Evolutionary conservation across 2,329 filamentous ascomycete species (phyloP), one percentile per base, ranked within the genome.

Genomic region (Daldinia sp.): DNA sequence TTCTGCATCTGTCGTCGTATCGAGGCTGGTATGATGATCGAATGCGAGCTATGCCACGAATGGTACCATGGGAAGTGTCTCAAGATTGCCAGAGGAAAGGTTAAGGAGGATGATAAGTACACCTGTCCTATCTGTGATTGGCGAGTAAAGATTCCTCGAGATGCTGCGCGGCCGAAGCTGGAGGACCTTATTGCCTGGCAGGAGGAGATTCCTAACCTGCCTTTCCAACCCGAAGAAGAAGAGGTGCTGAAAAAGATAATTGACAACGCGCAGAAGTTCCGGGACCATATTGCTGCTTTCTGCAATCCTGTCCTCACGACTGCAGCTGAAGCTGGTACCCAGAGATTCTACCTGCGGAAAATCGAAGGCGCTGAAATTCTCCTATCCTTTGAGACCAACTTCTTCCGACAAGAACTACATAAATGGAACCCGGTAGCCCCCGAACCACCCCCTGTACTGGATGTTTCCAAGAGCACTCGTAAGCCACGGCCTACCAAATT

Each of bases 51-150:
- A 42, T 99, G 96, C 80, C 95, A 98, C 76, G 96, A 99, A 83
- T 99, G 96, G 96, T 99, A 99, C 77, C 96, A 99, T 76, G 95
- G 96, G 67, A 98, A 98, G 80, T 99, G 96, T 76, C 85, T 99
- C 41, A 99, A 99, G 83, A 98, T 99, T 76, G 96, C 96, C 2
- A 89, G 96, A 56, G 96, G 96, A 59, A 99, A 98, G 78, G 93
- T 99, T 75, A 98, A 98, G 81, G 96, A 98, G 77, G 95, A 97
- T 70, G 96, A 98, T 78, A 97, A 97, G 79, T 99, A 98, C 78
- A 98, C 95, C 1, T 99, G 96, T 76, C 96, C 96, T 0, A 97
- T 99, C 69, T 99, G 96, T 78, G 96, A 99, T 79, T 98, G 94
- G 89, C 91, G 96, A 18, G 92, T 98, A 77, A 97, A 95, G 82